Base-by-base conservation (phyloP, 78 protist genomes). In the Dictyostelium firmibasis region DNA sequence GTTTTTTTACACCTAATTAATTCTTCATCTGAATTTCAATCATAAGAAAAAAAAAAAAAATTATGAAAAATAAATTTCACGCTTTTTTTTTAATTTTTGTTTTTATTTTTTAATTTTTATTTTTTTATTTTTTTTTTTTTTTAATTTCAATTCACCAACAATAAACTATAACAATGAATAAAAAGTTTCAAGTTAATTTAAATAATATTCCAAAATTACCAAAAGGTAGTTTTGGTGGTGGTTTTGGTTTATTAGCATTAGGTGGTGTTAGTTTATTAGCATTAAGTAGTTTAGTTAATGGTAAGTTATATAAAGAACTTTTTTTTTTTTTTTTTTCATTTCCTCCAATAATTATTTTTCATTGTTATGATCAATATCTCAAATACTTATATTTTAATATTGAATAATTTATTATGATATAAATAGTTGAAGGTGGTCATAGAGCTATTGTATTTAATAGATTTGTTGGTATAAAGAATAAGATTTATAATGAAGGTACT, bases 401-500 rank as follows among this genome's bases (percentile, higher is more conserved):
- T n/a, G n/a, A n/a, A n/a, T n/a, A n/a, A 7, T 16, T 70, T 70
- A 31, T 72, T 27, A 67, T 67, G 35, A 27, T n/a, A n/a, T n/a
- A n/a, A n/a, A n/a, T 36, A 96, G 98, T 97, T 23, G 97, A 96
- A 43, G 97, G 95, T 79, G 98, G 98, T 88, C 98, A 97, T 81
- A 96, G 98, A 57, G 98, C 97, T 9, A 88, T 97, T 67, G 86
- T 96, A 27, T 97, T 94, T 86, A 96, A 87, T 91, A 89, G 98
- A 62, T 25, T 96, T 27, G 47, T 33, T 10, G 98, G 98, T 82
- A 96, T 96, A 18, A 78, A 84, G 38, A 70, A 92, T 53, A 25
- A 47, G 27, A 96, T 97, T 29, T 87, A 82, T 60, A 81, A 36
- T 35, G 98, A 96, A 77, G 98, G 98, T 72, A 92, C 96, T 36